Evolutionary conservation across 2,329 filamentous ascomycete genomes (phyloP).

Genomic region (Colletotrichum sp.): DNA sequence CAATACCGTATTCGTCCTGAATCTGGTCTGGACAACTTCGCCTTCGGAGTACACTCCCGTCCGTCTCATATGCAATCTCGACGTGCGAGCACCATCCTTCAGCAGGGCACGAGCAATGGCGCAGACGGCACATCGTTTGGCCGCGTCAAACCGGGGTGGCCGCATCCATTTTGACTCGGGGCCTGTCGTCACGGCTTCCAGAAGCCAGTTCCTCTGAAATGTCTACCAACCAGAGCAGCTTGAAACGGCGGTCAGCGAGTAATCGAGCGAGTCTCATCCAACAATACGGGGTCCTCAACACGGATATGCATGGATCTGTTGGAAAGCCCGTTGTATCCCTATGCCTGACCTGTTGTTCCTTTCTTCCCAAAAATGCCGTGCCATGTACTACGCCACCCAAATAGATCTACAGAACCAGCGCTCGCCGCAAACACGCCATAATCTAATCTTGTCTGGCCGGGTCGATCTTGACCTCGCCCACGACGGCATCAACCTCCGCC

Average conservation of each 20-base stretch:
- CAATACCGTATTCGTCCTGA: not conserved
- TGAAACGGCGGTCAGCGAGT: slow-evolving; percentile 4
- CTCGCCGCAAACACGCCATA: slow-evolving; percentile 1
- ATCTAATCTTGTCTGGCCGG: slow-evolving; percentile 23
- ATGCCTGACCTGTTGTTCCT: not conserved
- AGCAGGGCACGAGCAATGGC: not conserved
- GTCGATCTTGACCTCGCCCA: slow-evolving; percentile 21
- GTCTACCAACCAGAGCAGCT: not conserved
- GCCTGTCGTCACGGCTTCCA: slow-evolving; percentile 3
- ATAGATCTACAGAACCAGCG: not conserved
- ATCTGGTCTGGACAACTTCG: not conserved
- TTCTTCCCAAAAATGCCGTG: not conserved
- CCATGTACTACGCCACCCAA: not conserved
- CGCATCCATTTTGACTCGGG: not conserved
- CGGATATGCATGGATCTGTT: not conserved
- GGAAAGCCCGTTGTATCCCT: not conserved
- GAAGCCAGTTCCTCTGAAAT: slow-evolving; percentile 8
- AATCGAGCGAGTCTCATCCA: not conserved
- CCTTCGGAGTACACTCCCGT: not conserved
- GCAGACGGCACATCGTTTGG: not conserved
- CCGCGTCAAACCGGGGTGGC: not conserved
- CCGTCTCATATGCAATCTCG: not conserved
- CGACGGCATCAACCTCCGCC: slow-evolving; percentile 54
- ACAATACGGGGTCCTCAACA: not conserved
- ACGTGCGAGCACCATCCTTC: not conserved